Base-by-base conservation (phyloP, 257 asterid genomes). In the Coffea canephora region DNA sequence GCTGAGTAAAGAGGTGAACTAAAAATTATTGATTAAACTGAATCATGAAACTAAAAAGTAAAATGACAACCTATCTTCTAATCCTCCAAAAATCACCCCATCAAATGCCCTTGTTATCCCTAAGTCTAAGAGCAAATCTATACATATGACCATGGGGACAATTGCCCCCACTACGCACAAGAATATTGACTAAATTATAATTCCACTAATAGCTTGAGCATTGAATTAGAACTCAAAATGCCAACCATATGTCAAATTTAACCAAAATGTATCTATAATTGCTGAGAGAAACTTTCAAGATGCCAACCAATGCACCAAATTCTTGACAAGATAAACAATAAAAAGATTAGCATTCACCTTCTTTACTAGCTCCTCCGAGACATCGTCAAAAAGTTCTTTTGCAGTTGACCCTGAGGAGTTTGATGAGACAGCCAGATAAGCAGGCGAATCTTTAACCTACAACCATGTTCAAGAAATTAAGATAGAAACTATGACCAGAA, bases 311-410 rank as follows among this genome's bases (percentile, higher is more conserved):
- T 25, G 62, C 45, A 48, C 23, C 62, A 7, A 9, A 61, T 73
- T 19, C 21, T n/a, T 23, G 52, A 36, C 43, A 21, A 45, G 61
- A 62, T 12, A 57, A 36, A 76, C 59, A 57, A 45, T 69, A 16
- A 76, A 62, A 61, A 59, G 9, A 41, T 15, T 25, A 14, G 57
- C 45, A 73, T 65, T 49, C 65, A 66, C 74, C 78, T 41, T 39
- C 34, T 34, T 73, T 43, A 31, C 23, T 34, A 94, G 95, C 89
- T 96, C 99, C 64, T 94, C 99, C 23, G 83, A 65, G 69, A 96
- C 97, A 87, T 94, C 98, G 55, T 91, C 93, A 77, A 92, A 96
- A 65, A 96, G 89, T 64, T 92, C 98, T 90, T 92, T 94, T 23
- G 98, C 93, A 36, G 88, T 83, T 57, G 93, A 83, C 31, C 99